These are phyloP conservation scores for Dysphania ambrosioides DNA, from an alignment of 148 eudicot genomes.

Conservation along the genomic window DNA sequence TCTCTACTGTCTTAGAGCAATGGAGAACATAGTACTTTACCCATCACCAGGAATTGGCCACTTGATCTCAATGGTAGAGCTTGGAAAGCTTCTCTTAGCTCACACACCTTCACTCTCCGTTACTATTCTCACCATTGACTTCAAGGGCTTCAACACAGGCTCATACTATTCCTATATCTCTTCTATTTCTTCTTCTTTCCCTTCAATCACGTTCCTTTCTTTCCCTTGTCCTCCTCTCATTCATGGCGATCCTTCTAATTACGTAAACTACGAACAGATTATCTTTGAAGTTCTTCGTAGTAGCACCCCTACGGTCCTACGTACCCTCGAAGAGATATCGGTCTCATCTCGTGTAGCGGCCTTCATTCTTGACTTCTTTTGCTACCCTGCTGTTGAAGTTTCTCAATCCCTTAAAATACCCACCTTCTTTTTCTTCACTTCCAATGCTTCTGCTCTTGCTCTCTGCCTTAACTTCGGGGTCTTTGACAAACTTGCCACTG, in stretches of 20 bases:
- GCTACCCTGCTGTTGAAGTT: constrained; percentile 30
- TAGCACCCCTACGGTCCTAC: constrained; percentile 27
- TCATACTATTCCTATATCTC: constrained; percentile 27
- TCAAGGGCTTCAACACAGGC: constrained; percentile 25
- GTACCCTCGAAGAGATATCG: constrained; percentile 29
- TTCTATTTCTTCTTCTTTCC: constrained; percentile 31
- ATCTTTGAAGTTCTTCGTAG: constrained; percentile 29
- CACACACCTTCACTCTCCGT: constrained; percentile 36
- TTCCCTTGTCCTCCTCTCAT: constrained; percentile 33
- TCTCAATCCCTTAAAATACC: constrained; percentile 32
- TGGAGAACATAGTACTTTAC: constrained; percentile 26
- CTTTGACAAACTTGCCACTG: constrained; percentile 23
- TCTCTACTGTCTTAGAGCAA: not conserved
- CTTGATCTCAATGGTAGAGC: constrained; percentile 56
- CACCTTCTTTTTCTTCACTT: constrained; percentile 40
- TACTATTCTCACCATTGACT: constrained; percentile 29
- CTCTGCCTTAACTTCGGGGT: constrained; percentile 28
- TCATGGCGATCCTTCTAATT: constrained; percentile 6
- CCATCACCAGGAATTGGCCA: constrained; percentile 58
- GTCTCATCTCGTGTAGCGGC: constrained; percentile 19
- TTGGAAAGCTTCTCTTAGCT: constrained; percentile 35
- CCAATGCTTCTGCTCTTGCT: constrained; percentile 30
- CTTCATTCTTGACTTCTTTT: constrained; percentile 44
- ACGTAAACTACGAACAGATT: constrained; percentile 15
- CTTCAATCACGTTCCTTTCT: constrained; percentile 47